phyloP scores from a whole-genome alignment of 1,284 basidiomycete species.

The Malassezia arunalokei region DNA sequence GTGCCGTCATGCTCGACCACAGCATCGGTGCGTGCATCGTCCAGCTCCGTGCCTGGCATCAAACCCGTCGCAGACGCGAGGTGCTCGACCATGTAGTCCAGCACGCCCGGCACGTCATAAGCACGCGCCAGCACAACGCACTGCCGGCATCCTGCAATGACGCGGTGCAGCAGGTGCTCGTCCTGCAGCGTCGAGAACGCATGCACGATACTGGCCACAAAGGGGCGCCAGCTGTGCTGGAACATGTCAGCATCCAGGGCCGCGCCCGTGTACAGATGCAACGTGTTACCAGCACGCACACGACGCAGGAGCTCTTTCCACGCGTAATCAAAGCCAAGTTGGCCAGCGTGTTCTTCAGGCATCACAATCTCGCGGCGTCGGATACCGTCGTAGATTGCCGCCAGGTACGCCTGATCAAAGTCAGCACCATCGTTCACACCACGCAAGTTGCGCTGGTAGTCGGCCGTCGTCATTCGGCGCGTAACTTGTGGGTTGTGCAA shows the following conservation, averaged over 20 bases:
- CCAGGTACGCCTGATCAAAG: conserved; percentile 75
- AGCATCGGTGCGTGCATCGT: conserved; percentile 14
- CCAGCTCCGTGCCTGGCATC: conserved; percentile 24
- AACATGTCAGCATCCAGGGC: conserved; percentile 88
- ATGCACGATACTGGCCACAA: conserved; percentile 57
- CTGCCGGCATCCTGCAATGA: conserved; percentile 88
- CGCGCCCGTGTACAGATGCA: conserved; percentile 65
- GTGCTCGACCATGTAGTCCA: conserved; percentile 87
- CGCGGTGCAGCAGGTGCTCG: conserved; percentile 86
- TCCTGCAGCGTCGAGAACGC: conserved; percentile 86
- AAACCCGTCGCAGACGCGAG: conserved; percentile 49
- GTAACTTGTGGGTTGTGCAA: conserved; percentile 93
- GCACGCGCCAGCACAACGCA: conserved; percentile 83
- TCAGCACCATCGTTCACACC: conserved; percentile 80
- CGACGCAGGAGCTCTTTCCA: conserved; percentile 90
- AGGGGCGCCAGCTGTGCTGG: conserved; percentile 73
- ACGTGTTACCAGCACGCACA: conserved; percentile 65
- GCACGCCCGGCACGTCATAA: conserved; percentile 81
- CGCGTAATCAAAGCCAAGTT: conserved; percentile 93
- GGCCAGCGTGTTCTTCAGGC: conserved; percentile 94
- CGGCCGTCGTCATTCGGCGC: conserved; percentile 93
- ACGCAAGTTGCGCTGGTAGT: conserved; percentile 80
- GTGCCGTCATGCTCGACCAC: conserved; percentile 10
- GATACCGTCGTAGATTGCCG: conserved; percentile 82
- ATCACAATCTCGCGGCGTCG: conserved; percentile 88